Conservation (phyloP, 177 flowering plant genomes). For the Vitis hybrid region DNA sequence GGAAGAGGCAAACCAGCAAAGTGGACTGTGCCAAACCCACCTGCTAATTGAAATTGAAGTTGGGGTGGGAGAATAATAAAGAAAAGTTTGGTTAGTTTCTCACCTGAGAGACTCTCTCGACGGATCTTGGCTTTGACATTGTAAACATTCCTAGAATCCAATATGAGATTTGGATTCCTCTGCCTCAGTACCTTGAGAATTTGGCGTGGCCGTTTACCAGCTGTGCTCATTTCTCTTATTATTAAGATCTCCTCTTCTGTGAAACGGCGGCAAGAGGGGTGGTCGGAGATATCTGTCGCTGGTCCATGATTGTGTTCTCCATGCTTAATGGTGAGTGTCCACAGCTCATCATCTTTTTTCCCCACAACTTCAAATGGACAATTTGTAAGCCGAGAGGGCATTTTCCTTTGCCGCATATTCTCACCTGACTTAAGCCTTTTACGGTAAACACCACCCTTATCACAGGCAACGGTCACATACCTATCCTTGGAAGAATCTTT, state of each 20-base stretch:
- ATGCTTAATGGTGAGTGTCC: conserved; percentile 3
- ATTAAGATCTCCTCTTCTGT: conserved; percentile 6
- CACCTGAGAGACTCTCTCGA: conserved; percentile 4
- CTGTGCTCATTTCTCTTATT: conserved; percentile 5
- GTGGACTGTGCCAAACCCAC: neutral
- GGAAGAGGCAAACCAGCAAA: neutral
- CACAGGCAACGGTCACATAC: conserved; percentile 7
- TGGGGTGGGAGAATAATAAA: neutral
- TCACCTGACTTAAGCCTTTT: conserved; percentile 7
- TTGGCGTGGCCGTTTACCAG: conserved; percentile 9
- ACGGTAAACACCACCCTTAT: neutral
- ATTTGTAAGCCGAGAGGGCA: conserved; percentile 3
- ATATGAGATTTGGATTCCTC: conserved; percentile 7
- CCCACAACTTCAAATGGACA: conserved; percentile 9
- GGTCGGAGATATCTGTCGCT: neutral
- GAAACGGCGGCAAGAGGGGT: conserved; percentile 7
- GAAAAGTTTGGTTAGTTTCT: neutral
- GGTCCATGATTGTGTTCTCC: conserved; percentile 9
- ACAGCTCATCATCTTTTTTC: conserved; percentile 1
- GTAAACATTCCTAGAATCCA: conserved; percentile 10
- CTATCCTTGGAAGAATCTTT: conserved; percentile 9
- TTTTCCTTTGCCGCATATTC: conserved; percentile 7
- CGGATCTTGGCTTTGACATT: conserved; percentile 10
- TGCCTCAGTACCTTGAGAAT: conserved; percentile 11
- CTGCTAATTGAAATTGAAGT: neutral